Percentiles rank a stretch among this genome's conserved stretches.
These are phyloP conservation scores for Termitomyces sp. DNA, from an alignment of 768 basidiomycete genomes.

Conservation along the genomic window DNA sequence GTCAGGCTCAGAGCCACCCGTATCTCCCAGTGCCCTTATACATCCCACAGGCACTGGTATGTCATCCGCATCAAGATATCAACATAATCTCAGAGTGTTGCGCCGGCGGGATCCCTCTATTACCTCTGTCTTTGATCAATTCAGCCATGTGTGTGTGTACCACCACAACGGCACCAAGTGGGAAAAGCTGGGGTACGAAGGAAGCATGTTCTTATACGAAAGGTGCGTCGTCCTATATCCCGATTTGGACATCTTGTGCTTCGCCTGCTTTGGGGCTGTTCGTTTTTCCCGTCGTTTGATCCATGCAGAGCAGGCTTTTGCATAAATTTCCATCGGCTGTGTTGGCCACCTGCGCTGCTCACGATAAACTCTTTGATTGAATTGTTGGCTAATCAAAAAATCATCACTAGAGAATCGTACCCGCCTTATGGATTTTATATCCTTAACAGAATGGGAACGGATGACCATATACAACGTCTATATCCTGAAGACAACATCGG, in stretches of 20 bases:
- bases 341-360: not conserved
- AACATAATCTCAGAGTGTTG: constrained; percentile 77
- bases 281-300: not conserved
- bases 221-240: constrained; percentile 49
- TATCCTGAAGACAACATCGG: constrained; percentile 78
- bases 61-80: constrained; percentile 64
- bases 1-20: constrained; percentile 7
- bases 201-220: constrained; percentile 89
- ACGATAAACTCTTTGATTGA: not conserved
- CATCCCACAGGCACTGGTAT: constrained; percentile 40
- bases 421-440: constrained; percentile 86
- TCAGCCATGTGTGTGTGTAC: constrained; percentile 84
- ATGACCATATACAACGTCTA: constrained; percentile 72
- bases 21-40: constrained; percentile 19
- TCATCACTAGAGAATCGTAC: constrained; percentile 55
- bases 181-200: constrained; percentile 82
- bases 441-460: constrained; percentile 76
- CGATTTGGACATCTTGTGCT: not conserved
- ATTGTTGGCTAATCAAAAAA: constrained; percentile 7
- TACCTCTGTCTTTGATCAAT: constrained; percentile 78
- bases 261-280: not conserved
- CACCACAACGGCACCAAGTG: constrained; percentile 71
- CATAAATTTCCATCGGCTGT: not conserved
- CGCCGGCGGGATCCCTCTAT: constrained; percentile 78
- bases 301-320: no score